Conservation (phyloP, 768 basidiomycete species). For the Rhizopogon roseolus region DNA sequence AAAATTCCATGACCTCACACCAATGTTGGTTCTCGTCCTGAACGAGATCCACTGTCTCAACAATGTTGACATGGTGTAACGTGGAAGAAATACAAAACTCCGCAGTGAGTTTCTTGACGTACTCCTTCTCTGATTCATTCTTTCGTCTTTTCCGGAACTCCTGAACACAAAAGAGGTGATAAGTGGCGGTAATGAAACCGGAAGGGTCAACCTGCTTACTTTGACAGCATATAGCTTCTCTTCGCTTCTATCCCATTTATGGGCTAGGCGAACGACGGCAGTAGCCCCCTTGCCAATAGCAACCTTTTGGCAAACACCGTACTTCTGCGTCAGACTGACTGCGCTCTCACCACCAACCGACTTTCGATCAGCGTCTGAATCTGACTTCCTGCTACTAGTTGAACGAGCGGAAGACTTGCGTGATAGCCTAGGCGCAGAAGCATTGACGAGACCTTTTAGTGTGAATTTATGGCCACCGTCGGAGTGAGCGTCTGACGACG, state of each 20-base stretch:
- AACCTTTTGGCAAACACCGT: constrained; percentile 93
- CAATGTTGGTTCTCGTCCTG: constrained; percentile 95
- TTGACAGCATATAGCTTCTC: constrained; percentile 99
- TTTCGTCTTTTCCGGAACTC: constrained; percentile 98
- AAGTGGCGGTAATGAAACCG: background rate
- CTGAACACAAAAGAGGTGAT: constrained; percentile 33
- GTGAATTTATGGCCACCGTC: constrained; percentile 72
- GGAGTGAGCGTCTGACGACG: constrained; percentile 46
- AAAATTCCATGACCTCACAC: constrained; percentile 99
- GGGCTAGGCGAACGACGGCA: constrained; percentile 90
- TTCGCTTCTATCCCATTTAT: constrained; percentile 97
- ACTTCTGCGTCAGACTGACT: constrained; percentile 75
- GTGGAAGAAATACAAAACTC: constrained; percentile 99
- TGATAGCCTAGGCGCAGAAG: constrained; percentile 64
- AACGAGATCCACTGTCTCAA: constrained; percentile 98
- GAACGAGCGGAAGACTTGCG: constrained; percentile 72
- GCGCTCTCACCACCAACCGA: constrained; percentile 49
- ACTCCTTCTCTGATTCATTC: constrained; percentile 98
- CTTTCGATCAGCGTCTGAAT: constrained; percentile 51
- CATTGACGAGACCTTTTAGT: constrained; percentile 72
- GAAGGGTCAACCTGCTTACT: constrained; percentile 41
- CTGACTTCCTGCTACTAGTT: constrained; percentile 58
- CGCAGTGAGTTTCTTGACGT: constrained; percentile 98
- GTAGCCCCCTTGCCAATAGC: constrained; percentile 99
- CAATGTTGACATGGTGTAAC: constrained; percentile 88